These are phyloP conservation scores for Xylaria polymorpha DNA, from an alignment of 2,329 filamentous ascomycete species.

Conservation along the genomic window DNA sequence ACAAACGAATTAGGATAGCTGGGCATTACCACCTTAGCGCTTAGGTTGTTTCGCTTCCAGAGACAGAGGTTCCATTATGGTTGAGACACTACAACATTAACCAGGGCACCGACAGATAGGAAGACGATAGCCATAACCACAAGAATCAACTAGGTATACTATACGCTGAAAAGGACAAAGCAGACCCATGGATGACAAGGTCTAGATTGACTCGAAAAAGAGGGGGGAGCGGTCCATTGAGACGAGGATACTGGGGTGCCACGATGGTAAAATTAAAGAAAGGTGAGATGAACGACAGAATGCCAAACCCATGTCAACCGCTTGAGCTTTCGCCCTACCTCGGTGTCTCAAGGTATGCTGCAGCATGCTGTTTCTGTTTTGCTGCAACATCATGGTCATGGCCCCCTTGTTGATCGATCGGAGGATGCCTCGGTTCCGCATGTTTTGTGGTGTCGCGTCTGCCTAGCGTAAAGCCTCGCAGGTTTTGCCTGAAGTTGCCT, in stretches of 20 bases:
- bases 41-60: conserved; percentile 1
- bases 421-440: conserved; percentile 3
- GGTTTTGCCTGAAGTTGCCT: conserved; percentile 32
- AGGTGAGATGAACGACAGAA: conserved; percentile 5
- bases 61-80: neutral
- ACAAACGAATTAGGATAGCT: neutral
- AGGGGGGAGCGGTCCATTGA: neutral
- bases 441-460: conserved; percentile 23
- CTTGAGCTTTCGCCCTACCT: conserved; percentile 6
- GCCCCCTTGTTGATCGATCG: conserved; percentile 12
- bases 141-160: conserved; percentile 1
- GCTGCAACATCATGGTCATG: conserved; percentile 7
- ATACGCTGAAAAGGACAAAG: neutral
- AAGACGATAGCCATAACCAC: neutral
- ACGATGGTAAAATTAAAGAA: conserved; percentile 1
- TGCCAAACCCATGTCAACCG: conserved; percentile 4
- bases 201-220: neutral
- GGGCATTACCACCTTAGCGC: neutral
- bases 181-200: neutral
- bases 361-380: conserved; percentile 13
- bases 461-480: conserved; percentile 33
- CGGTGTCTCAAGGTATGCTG: conserved; percentile 5
- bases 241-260: conserved; percentile 5
- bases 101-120: neutral
- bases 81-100: neutral